Base-by-base conservation (phyloP, 805 yeast genomes). In the Candida insectorum region DNA sequence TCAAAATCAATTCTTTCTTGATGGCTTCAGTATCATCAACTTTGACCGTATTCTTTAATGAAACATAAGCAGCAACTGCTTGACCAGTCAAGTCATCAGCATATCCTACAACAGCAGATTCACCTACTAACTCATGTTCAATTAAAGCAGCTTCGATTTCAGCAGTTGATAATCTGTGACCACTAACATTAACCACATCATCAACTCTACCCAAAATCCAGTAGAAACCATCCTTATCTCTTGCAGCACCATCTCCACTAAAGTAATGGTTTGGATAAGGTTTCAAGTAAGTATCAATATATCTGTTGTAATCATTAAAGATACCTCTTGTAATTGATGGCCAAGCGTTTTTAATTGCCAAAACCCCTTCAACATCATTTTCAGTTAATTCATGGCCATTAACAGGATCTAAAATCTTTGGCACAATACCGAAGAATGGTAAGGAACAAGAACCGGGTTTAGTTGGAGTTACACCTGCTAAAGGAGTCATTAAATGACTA, bases 121-220 rank as follows among this genome's bases (percentile, higher is more conserved):
- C 98, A 28, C 87, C 83, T 34, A 93, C 96, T 45, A 75, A 69
- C 23, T 71, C 70, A 65, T 86, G 87, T 54, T 82, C 88, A 45
- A 79, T 73, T 51, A 89, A 70, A 23, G 95, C 93, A 27, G 96
- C 83, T 67, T 93, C 98, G 49, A 93, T 93, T 68, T 93, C 98
- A 16, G 97, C 94, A 28, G 98, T 91, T n/a, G 97, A 87, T 48
- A 93, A 74, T 63, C 98, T 81, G 67, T 93, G 98, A 47, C 98
- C 98, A 33, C 95, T 82, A 24, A 93, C 97, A 56, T 93, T 93
- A 48, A 91, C 98, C 39, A 93, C 97, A 54, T 93, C 98, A 60
- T 93, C 97, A 44, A 93, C 97, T 64, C 98, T 83, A 52, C 98
- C 98, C 62, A 91, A 77, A 60, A 93, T 91, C 96, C 97, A 93